These are phyloP conservation scores for Termitomyces sp. DNA, from an alignment of 768 basidiomycete genomes.

Conservation along the genomic window DNA sequence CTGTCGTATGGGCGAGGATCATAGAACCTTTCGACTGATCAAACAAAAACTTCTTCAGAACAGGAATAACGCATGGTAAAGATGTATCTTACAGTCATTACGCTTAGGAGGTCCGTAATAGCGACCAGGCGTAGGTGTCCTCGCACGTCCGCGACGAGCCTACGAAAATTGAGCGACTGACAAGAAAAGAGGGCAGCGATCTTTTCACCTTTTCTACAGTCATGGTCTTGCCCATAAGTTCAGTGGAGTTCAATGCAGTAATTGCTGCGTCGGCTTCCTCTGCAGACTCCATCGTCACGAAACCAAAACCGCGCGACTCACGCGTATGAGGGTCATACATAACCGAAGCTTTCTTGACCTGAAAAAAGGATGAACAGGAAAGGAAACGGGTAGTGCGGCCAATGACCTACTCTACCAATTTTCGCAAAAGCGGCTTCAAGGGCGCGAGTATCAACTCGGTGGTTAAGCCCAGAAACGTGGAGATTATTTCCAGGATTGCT, in stretches of 20 bases:
- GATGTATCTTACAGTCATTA: conserved; percentile 46
- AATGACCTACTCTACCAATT: conserved; percentile 70
- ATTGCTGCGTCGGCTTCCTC: conserved; percentile 95
- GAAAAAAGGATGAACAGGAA: neutral
- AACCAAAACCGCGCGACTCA: conserved; percentile 70
- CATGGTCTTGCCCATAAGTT: conserved; percentile 82
- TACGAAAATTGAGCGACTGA: conserved; percentile 20
- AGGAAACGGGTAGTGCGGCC: neutral
- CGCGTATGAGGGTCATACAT: conserved; percentile 71
- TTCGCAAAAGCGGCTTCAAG: conserved; percentile 88
- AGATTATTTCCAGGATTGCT: conserved; percentile 68
- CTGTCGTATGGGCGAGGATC: conserved; percentile 90
- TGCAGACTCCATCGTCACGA: conserved; percentile 63
- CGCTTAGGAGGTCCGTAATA: conserved; percentile 94
- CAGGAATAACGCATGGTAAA: neutral
- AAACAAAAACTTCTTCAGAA: conserved; percentile 11
- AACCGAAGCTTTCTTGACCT: conserved; percentile 72
- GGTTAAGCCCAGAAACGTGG: conserved; percentile 55
- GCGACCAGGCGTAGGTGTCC: conserved; percentile 89
- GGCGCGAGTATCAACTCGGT: conserved; percentile 69
- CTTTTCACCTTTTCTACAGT: conserved; percentile 78
- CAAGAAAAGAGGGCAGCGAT: neutral
- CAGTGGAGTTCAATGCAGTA: conserved; percentile 75
- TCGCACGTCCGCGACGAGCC: conserved; percentile 87
- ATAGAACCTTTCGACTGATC: conserved; percentile 78